These are phyloP conservation scores for Wickerhamiella lipophila DNA, from an alignment of 805 yeast species.

Conservation along the genomic window DNA sequence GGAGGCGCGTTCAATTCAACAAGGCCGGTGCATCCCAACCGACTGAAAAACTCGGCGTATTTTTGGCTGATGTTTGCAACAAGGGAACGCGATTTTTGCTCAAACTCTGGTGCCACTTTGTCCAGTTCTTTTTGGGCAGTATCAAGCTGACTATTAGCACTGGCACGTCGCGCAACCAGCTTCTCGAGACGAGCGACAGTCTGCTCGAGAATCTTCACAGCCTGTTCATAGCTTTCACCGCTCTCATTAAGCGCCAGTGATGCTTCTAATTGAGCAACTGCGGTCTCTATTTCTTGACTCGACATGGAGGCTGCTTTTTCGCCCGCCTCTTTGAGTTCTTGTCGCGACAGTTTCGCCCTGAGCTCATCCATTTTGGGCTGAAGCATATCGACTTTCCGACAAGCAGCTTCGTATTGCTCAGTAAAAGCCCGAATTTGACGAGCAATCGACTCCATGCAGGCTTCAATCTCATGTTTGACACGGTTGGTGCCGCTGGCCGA, in stretches of 20 bases:
- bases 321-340: conserved; percentile 2
- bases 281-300: not conserved
- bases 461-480: conserved; percentile 1
- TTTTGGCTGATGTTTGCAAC: conserved; percentile 38
- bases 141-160: not conserved
- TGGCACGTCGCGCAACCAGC: not conserved
- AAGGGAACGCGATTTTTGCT: not conserved
- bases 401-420: conserved; percentile 6
- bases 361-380: conserved; percentile 4
- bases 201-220: conserved; percentile 11
- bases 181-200: conserved; percentile 9
- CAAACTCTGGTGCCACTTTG: conserved; percentile 2
- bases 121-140: conserved; percentile 3
- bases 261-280: conserved; percentile 9
- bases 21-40: conserved; percentile 81
- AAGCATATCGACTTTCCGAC: conserved; percentile 1
- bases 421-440: conserved; percentile 2
- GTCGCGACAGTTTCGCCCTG: not conserved
- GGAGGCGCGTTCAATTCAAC: conserved; percentile 39
- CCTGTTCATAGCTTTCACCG: conserved; percentile 13
- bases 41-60: conserved; percentile 52
- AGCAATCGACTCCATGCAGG: conserved; percentile 13
- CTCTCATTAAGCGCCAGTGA: conserved; percentile 7
- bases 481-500: not conserved
- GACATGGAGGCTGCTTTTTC: conserved; percentile 1